Conservation (phyloP, 176 grass and related monocot genomes). For the Paspalum vaginatum region DNA sequence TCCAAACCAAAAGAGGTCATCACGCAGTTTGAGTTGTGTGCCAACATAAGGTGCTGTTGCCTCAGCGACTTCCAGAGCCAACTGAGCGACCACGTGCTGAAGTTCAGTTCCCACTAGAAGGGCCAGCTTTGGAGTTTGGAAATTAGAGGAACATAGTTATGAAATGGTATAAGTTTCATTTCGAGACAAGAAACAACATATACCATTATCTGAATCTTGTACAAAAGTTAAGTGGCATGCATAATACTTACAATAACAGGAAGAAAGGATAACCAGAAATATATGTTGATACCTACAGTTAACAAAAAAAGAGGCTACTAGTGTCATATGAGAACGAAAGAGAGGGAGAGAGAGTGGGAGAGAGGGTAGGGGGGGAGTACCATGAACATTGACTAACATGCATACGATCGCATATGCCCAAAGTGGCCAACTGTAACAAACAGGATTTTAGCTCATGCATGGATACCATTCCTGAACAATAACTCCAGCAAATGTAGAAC, state of each 20-base stretch:
- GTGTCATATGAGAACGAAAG: neutral
- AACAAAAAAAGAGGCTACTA: neutral
- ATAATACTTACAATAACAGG: conserved; percentile 77
- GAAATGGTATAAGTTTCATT: conserved; percentile 17
- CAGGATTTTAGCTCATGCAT: conserved; percentile 29
- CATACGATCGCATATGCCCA: conserved; percentile 89
- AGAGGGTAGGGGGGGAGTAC: conserved; percentile 35
- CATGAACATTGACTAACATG: conserved; percentile 90
- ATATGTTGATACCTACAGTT: conserved; percentile 93
- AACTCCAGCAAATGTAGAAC: neutral
- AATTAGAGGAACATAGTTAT: conserved; percentile 8
- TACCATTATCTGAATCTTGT: neutral
- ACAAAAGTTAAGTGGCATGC: neutral
- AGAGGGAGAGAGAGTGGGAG: neutral
- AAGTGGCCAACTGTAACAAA: conserved; percentile 85
- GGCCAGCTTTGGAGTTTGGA: conserved; percentile 54
- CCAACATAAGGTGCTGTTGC: conserved; percentile 67
- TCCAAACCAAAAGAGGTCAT: conserved; percentile 99
- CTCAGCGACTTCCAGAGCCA: conserved; percentile 82
- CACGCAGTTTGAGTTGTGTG: conserved; percentile 85
- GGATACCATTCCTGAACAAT: neutral
- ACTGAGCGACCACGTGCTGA: conserved; percentile 81
- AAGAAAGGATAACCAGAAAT: conserved; percentile 93
- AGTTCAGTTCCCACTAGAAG: conserved; percentile 89
- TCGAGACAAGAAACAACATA: conserved; percentile 8